Evolutionary conservation across 1,139 yeast genomes (phyloP), one percentile per base, ranked within the genome.

Genomic region (Candida sp.): DNA sequence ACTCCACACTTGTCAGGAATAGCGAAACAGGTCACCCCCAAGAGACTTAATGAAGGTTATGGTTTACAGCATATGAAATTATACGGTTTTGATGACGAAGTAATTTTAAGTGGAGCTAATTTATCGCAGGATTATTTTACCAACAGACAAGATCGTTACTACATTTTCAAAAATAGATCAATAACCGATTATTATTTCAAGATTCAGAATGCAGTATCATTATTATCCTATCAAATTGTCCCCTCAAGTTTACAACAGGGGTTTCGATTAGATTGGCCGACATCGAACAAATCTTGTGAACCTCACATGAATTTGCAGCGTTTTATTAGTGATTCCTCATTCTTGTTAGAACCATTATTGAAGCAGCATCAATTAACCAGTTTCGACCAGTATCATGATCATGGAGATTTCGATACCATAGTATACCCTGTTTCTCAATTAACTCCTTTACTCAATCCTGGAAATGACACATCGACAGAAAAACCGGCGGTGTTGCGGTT

Each of bases 41-140:
- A 79, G 46, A 74, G 99, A 49, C 74, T 91, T 49, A 90, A 91
- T 61, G 99, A 93, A 66, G 93, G 96, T 5, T 79, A 77, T 67
- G 99, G 99, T 0, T 73, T 93, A 43, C 99, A 93, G 64, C 99
- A 93, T 61, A 95, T 93, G 99, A 93, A 93, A 63, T 75, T 95
- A 35, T 93, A 93, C 60, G 99, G 99, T 1, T 83, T 90, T 57
- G 99, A 93, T 61, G 82, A 90, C 55, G 97, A 90, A 58, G 82
- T 93, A 41, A 77, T 95, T 19, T 72, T 95, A 39, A 81, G 89
- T 21, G 99, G 99, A 3, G 99, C 99, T 4, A 93, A 93, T 57
- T 72, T 93, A 43, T 88, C 97, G 0, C 71, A 79, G 35, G 99
- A 93, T 63, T 93, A 93, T 63, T 93, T 95, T 63, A 87, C 96